Evolutionary conservation across 176 grass and related monocot species (phyloP).

Genomic region (Neostapfia colusana): DNA sequence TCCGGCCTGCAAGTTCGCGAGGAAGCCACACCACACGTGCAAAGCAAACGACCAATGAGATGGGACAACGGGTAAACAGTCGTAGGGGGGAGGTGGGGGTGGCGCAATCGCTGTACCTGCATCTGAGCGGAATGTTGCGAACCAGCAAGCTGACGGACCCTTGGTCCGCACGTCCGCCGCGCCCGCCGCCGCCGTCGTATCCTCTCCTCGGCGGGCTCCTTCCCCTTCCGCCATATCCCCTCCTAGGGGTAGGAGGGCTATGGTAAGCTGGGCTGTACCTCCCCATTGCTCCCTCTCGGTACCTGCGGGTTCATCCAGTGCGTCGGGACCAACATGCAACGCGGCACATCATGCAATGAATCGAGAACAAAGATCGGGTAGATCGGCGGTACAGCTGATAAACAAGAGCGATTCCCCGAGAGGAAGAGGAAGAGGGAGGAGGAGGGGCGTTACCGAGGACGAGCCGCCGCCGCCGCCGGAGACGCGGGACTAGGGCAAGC

Average conservation of each 20-base stretch:
- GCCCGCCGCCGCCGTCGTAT: not conserved
- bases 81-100: no score
- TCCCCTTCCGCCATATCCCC: constrained; percentile 45
- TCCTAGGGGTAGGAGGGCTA: constrained; percentile 64
- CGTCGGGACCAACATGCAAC: not conserved
- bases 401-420: no score
- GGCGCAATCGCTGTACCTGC: constrained; percentile 39
- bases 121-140: constrained; percentile 69
- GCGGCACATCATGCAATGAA: no score
- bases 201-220: constrained; percentile 39
- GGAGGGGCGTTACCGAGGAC: no score
- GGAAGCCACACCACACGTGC: constrained; percentile 2
- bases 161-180: constrained; percentile 22
- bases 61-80: not conserved
- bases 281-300: constrained; percentile 53
- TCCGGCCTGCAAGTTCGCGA: constrained; percentile 49
- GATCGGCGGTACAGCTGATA: no score
- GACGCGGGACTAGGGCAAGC: no score
- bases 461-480: no score
- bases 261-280: constrained; percentile 61
- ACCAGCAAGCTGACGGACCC: constrained; percentile 71
- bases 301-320: constrained; percentile 17
- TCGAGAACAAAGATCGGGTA: no score
- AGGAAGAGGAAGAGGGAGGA: no score
- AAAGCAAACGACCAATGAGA: not conserved